Conservation (phyloP, 768 basidiomycete genomes). For the Suillus hirtellus region DNA sequence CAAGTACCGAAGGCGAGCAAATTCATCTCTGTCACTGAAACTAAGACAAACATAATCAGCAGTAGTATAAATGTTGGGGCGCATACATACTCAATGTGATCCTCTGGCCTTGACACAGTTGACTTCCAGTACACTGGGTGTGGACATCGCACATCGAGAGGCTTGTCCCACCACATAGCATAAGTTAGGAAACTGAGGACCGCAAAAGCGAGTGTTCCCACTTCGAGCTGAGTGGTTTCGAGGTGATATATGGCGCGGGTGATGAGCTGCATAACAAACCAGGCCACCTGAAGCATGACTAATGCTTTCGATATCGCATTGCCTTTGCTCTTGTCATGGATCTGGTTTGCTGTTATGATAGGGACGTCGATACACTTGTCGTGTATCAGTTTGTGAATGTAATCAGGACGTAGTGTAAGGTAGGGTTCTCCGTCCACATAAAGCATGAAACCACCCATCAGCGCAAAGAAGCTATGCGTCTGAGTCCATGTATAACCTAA, state of each 20-base stretch:
- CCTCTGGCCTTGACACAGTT: background rate
- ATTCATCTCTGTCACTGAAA: background rate
- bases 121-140: background rate
- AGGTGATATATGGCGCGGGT: conserved; percentile 26
- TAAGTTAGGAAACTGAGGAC: conserved; percentile 34
- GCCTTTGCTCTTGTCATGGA: conserved; percentile 33
- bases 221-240: conserved; percentile 35
- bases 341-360: conserved; percentile 14
- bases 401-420: background rate
- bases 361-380: background rate
- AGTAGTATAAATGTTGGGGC: background rate
- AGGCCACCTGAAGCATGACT: conserved; percentile 34
- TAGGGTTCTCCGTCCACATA: conserved; percentile 3
- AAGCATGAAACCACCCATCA: conserved; percentile 25
- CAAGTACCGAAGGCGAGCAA: background rate
- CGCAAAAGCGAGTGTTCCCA: conserved; percentile 37
- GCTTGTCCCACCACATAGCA: conserved; percentile 42
- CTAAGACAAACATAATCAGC: background rate
- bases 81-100: background rate
- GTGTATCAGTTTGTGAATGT: background rate
- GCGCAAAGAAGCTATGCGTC: conserved; percentile 8
- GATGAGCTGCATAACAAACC: conserved; percentile 38
- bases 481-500: background rate
- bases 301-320: conserved; percentile 22
- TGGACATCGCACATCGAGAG: conserved; percentile 31